phyloP scores from a whole-genome alignment of 176 grass and related monocot species.

The Rhynchospora pubera region DNA sequence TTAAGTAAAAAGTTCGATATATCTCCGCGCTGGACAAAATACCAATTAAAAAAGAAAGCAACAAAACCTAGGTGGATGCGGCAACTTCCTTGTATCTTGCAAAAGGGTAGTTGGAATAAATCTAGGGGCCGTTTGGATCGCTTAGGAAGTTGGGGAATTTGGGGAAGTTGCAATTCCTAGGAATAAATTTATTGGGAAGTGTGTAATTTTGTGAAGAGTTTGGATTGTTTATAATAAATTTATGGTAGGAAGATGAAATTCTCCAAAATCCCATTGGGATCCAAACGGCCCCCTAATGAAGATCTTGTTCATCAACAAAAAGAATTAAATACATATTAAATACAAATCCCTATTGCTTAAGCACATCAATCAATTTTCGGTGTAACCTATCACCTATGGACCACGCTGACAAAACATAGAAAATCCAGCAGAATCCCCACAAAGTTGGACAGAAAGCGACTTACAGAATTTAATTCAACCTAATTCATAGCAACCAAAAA shows the following conservation, averaged over 20 bases:
- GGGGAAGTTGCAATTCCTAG: too few species aligned
- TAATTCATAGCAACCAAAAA: background rate
- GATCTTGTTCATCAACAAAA: background rate
- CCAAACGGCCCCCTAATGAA: too few species aligned
- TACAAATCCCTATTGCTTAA: background rate
- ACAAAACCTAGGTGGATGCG: conserved; percentile 8
- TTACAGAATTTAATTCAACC: background rate
- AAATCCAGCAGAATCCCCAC: conserved; percentile 9
- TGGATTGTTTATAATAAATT: too few species aligned
- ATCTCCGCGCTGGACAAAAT: background rate
- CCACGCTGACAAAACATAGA: background rate
- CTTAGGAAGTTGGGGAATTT: too few species aligned
- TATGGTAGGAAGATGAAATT: too few species aligned
- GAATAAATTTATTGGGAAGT: too few species aligned
- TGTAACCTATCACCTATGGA: conserved; percentile 5
- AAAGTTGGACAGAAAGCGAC: conserved; percentile 12
- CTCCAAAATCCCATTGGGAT: too few species aligned
- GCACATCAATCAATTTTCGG: background rate
- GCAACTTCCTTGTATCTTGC: background rate
- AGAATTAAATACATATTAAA: background rate
- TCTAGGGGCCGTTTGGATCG: too few species aligned
- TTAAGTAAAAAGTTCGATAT: background rate
- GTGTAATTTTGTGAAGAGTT: too few species aligned
- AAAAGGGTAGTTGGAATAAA: background rate
- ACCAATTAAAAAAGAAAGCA: background rate